Evolutionary conservation across 768 basidiomycete genomes (phyloP).

Genomic region (Rossbeevera mucosa): DNA sequence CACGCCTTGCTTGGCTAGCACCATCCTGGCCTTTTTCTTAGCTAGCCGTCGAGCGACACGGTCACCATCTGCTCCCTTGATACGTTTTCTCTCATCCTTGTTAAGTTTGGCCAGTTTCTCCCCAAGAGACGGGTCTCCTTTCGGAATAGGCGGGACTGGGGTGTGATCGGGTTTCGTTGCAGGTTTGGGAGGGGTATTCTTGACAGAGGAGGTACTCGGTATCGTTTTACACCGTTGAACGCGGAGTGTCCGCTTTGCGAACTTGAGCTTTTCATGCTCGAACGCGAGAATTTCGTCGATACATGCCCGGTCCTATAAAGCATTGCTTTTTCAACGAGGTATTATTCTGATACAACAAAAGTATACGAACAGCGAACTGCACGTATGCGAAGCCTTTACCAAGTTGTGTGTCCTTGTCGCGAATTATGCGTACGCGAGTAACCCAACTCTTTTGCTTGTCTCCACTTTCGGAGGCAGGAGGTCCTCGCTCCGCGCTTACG

Average conservation of each 20-base stretch:
- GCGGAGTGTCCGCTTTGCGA: slow-evolving; percentile 89
- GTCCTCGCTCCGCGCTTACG: slow-evolving; percentile 65
- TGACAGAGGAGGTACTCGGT: slow-evolving; percentile 34
- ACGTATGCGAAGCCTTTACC: slow-evolving; percentile 97
- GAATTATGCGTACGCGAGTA: slow-evolving; percentile 77
- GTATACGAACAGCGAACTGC: slow-evolving; percentile 61
- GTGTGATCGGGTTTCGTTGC: background rate
- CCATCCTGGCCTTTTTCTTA: slow-evolving; percentile 77
- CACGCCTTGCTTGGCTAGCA: slow-evolving; percentile 41
- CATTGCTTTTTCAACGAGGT: background rate
- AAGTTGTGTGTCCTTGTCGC: slow-evolving; percentile 87
- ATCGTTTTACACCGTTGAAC: slow-evolving; percentile 87
- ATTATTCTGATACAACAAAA: background rate
- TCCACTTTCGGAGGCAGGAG: slow-evolving; percentile 35
- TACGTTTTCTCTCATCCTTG: slow-evolving; percentile 82
- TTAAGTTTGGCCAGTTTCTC: slow-evolving; percentile 70
- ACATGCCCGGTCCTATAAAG: slow-evolving; percentile 76
- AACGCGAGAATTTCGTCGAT: slow-evolving; percentile 90
- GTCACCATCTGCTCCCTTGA: slow-evolving; percentile 74
- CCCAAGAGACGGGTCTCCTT: slow-evolving; percentile 81
- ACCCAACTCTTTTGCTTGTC: slow-evolving; percentile 59
- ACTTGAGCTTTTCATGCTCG: slow-evolving; percentile 72
- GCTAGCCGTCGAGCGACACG: slow-evolving; percentile 80
- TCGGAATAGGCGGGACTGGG: slow-evolving; percentile 39
- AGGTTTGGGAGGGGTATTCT: slow-evolving; percentile 6